These are phyloP conservation scores for Chionographis japonica DNA, from an alignment of 106 monocot species.

Conservation along the genomic window DNA sequence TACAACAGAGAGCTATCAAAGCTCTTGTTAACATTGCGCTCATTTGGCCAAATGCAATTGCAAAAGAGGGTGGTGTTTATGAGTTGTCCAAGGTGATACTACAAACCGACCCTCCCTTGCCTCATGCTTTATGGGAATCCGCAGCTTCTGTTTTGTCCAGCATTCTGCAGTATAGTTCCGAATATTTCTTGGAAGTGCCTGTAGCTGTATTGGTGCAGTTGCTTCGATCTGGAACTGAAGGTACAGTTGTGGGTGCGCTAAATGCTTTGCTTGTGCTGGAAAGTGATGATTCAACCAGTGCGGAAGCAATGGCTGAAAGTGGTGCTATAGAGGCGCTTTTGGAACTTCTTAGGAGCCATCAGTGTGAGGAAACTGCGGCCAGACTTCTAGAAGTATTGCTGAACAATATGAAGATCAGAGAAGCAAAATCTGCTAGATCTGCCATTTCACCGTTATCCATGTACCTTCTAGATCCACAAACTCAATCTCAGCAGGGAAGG, in stretches of 20 bases:
- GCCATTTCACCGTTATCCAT: constrained; percentile 86
- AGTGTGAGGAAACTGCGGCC: constrained; percentile 93
- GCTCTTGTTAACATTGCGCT: constrained; percentile 75
- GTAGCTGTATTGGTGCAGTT: constrained; percentile 89
- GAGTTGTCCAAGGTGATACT: constrained; percentile 92
- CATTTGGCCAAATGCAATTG: constrained; percentile 90
- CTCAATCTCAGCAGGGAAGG: constrained; percentile 92
- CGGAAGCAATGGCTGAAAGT: constrained; percentile 94
- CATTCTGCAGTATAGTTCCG: constrained; percentile 92
- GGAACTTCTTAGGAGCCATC: constrained; percentile 78
- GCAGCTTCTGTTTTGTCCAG: constrained; percentile 79
- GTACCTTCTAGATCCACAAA: constrained; percentile 96
- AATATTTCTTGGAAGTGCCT: constrained; percentile 92
- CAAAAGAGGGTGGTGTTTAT: constrained; percentile 98
- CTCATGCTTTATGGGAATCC: constrained; percentile 92
- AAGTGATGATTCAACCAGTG: constrained; percentile 96
- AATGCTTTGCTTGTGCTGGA: constrained; percentile 96
- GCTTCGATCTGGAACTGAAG: constrained; percentile 84
- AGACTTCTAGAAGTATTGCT: constrained; percentile 88
- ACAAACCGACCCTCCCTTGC: constrained; percentile 80
- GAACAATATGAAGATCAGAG: constrained; percentile 90
- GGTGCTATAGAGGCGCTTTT: constrained; percentile 89
- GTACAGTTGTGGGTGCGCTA: constrained; percentile 86
- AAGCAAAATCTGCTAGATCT: constrained; percentile 81
- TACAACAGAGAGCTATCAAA: constrained; percentile 88